These are phyloP conservation scores for Eudorina sp. DNA, from an alignment of 139 green algal genomes.

Conservation along the genomic window DNA sequence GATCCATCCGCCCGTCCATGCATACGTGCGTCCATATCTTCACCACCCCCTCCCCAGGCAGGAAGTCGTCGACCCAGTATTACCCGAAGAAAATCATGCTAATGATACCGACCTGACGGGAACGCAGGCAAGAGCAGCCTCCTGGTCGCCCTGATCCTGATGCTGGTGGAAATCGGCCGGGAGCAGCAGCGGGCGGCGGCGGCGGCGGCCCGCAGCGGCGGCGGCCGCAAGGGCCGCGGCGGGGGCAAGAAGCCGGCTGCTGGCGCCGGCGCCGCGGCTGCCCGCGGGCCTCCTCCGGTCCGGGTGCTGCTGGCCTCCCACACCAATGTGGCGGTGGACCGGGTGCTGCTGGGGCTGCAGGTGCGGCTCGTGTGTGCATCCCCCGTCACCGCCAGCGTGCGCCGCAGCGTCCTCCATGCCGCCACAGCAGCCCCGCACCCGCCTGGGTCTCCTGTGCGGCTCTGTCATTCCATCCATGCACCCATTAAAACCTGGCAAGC, in stretches of 20 bases:
- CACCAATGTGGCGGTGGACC: conserved; percentile 93
- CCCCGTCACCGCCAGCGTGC: too few relatives aligned
- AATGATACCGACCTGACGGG: too few relatives aligned
- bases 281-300: background rate
- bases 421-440: too few relatives aligned
- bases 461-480: too few relatives aligned
- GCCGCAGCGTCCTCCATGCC: too few relatives aligned
- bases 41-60: too few relatives aligned
- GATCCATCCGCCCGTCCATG: too few relatives aligned
- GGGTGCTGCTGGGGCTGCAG: conserved; percentile 75
- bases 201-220: background rate
- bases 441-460: too few relatives aligned
- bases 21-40: too few relatives aligned
- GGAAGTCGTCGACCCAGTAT: too few relatives aligned
- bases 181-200: background rate
- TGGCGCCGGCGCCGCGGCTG: background rate
- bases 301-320: conserved; percentile 85
- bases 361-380: conserved; percentile 26
- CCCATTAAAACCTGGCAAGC: too few relatives aligned
- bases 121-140: conserved; percentile 82
- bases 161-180: conserved; percentile 63
- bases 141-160: conserved; percentile 80
- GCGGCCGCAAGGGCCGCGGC: background rate
- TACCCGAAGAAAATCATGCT: too few relatives aligned
- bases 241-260: background rate